Evolutionary conservation across 2,329 filamentous ascomycete species (phyloP).

Genomic region (Nothophoma quercina): DNA sequence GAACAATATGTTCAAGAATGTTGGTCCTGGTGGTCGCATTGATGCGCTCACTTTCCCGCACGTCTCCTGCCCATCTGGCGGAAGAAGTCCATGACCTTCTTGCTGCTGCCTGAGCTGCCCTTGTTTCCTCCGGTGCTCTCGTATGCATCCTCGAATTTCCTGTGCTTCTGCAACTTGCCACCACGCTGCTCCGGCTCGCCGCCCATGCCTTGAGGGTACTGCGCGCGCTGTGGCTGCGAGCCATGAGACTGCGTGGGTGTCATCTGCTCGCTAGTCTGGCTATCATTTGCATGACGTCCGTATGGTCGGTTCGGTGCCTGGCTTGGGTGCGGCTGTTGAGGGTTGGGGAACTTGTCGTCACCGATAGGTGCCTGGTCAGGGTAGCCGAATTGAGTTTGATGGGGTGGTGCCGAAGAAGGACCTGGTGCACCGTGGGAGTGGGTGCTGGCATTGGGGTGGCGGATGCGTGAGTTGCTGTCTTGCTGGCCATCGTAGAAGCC

Average conservation of each 20-base stretch:
- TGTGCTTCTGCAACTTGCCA: conserved; percentile 81
- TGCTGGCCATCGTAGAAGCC: conserved; percentile 53
- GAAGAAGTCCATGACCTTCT: conserved; percentile 99
- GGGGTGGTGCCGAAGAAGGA: conserved; percentile 46
- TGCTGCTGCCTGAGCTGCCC: conserved; percentile 71
- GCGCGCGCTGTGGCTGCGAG: conserved; percentile 34
- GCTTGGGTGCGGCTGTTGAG: conserved; percentile 42
- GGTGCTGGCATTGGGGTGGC: conserved; percentile 23
- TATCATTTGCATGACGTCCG: conserved; percentile 41
- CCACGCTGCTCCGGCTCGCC: conserved; percentile 37
- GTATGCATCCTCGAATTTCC: conserved; percentile 87
- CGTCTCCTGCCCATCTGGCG: conserved; percentile 70
- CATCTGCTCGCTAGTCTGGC: conserved; percentile 46
- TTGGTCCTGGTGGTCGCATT: background rate
- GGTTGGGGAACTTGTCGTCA: conserved; percentile 48
- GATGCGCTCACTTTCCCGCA: conserved; percentile 12
- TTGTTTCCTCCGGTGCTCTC: conserved; percentile 62
- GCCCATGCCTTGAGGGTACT: conserved; percentile 53
- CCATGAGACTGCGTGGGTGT: conserved; percentile 20
- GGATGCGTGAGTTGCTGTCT: conserved; percentile 38
- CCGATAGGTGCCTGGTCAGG: conserved; percentile 34
- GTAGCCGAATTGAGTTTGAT: conserved; percentile 48
- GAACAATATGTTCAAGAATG: conserved; percentile 15
- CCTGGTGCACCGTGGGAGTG: conserved; percentile 24
- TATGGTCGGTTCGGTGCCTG: conserved; percentile 34